Percentiles rank a stretch among this genome's conserved stretches.
These are phyloP conservation scores for Colletotrichum sp. DNA, from an alignment of 2,329 filamentous ascomycete species.

Conservation along the genomic window DNA sequence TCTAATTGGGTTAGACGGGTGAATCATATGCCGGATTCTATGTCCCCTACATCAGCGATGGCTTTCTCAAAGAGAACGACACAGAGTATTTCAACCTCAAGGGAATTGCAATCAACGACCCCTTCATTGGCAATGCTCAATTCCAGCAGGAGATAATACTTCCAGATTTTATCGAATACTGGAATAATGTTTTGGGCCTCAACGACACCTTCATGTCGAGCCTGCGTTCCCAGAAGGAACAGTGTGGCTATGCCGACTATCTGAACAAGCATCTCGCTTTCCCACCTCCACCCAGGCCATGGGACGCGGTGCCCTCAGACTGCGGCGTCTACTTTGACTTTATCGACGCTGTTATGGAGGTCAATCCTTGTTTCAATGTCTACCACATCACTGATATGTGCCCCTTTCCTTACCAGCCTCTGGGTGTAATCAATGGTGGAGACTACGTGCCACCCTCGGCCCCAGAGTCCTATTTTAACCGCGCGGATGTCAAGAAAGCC, in stretches of 20 bases:
- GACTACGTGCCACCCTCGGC: conserved; percentile 57
- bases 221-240: conserved; percentile 56
- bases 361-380: conserved; percentile 84
- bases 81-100: conserved; percentile 70
- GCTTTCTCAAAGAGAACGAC: conserved; percentile 73
- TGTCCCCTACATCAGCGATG: conserved; percentile 74
- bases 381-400: conserved; percentile 79
- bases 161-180: conserved; percentile 66
- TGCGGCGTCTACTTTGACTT: conserved; percentile 43
- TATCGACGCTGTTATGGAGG: conserved; percentile 49
- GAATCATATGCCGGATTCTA: conserved; percentile 72
- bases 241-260: conserved; percentile 68
- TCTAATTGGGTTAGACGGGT: conserved; percentile 48
- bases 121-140: conserved; percentile 61
- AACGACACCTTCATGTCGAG: conserved; percentile 62
- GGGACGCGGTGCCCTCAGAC: conserved; percentile 56
- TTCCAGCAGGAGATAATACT: conserved; percentile 52
- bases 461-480: conserved; percentile 72
- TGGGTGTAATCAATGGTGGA: conserved; percentile 69
- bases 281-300: conserved; percentile 47
- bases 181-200: conserved; percentile 64
- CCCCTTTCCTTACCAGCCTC: conserved; percentile 70
- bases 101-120: conserved; percentile 77
- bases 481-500: conserved; percentile 70
- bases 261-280: conserved; percentile 67